Base-by-base conservation (phyloP, 306 rosid species). In the Amphicarpaea edgeworthii region DNA sequence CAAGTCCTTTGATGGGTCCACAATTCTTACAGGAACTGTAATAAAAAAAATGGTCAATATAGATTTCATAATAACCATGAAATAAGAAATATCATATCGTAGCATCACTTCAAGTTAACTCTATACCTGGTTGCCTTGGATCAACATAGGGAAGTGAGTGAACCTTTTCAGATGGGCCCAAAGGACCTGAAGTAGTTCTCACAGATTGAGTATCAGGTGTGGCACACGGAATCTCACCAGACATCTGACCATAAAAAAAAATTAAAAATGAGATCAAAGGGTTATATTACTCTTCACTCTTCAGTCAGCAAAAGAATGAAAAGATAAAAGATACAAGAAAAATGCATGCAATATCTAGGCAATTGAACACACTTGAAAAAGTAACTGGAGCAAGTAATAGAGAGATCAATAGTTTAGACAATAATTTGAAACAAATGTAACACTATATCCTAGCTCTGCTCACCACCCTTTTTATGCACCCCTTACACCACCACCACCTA, bases 1-100 rank as follows among this genome's bases (percentile, higher is more conserved):
- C 63, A 92, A 83, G 87, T 96, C 99, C 87, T 92, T 96, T 8
- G 99, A 89, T 37, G 97, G 98, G 68, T 92, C 96, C 77, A 96
- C 96, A 80, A 88, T 92, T 78, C 98, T 89, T 70, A 92, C 99
- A 0, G 91, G 96, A 85, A 96, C 99, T 92, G 87, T 50, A 71
- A 82, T 14, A 79, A 53, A 17, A 63, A 34, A 78, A 15, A 46
- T 65, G 1, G 74, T 82, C 77, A 87, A 77, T 46, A 16, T 30
- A 34, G 9, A 67, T 34, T 40, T 72, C 76, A 76, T 41, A 38
- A 15, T 65, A 61, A 19, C 77, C 77, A 59, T 21, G 17, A 77
- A 85, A 40, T 72, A 59, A 17, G 14, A 77, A 85, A 40, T 72
- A 20, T 15, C 12, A 63, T 15, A 76, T 21, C 8, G 70, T 51